Conservation (phyloP, 139 green algal genomes). For the Coelastrella sp. region DNA sequence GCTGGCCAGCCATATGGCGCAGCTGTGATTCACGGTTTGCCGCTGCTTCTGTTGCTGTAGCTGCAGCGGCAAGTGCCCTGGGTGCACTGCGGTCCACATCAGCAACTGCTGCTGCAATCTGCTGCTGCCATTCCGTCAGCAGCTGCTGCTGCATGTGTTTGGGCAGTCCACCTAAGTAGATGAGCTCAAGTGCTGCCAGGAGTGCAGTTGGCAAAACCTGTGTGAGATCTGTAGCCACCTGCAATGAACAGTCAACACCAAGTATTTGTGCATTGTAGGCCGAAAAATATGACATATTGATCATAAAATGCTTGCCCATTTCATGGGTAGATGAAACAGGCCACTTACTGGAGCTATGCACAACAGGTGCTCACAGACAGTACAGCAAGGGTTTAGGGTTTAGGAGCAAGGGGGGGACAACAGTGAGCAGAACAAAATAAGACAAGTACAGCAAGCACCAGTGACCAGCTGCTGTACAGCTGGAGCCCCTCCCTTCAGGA, state of each 20-base stretch:
- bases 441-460: not conserved
- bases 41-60: not conserved
- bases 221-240: not conserved
- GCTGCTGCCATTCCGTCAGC: not conserved
- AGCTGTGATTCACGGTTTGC: not conserved
- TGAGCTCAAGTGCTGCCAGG: conserved; percentile 10
- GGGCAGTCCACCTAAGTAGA: conserved; percentile 1
- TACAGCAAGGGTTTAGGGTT: too few relatives aligned
- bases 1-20: not conserved
- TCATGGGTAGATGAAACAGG: too few relatives aligned
- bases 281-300: too few relatives aligned
- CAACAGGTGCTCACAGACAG: too few relatives aligned
- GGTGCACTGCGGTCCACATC: not conserved
- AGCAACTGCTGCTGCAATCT: not conserved
- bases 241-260: not conserved
- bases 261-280: too few relatives aligned
- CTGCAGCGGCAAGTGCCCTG: not conserved
- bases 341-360: too few relatives aligned
- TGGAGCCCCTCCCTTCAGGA: too few relatives aligned
- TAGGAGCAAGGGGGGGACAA: too few relatives aligned
- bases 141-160: conserved; percentile 10
- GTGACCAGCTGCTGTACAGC: not conserved
- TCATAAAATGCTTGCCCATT: too few relatives aligned
- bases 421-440: too few relatives aligned
- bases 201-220: not conserved